These are phyloP conservation scores for Oenanthe sinensis DNA, from an alignment of 129 eudicot genomes.

Conservation along the genomic window DNA sequence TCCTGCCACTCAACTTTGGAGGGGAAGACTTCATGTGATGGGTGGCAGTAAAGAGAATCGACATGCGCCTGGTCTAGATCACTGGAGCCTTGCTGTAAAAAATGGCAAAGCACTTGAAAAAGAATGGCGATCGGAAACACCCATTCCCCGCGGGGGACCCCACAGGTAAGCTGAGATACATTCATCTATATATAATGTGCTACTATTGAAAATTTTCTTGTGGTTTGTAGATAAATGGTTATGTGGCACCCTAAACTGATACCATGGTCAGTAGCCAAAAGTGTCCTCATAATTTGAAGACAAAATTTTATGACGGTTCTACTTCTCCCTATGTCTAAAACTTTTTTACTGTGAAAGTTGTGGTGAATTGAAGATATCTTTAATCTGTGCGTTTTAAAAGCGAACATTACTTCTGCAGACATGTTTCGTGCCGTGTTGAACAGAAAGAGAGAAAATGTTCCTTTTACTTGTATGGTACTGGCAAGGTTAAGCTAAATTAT, in stretches of 20 bases:
- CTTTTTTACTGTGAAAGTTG: background rate
- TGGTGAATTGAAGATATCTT: background rate
- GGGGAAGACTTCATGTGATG: constrained; percentile 99
- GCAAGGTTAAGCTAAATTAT: background rate
- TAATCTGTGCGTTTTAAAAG: background rate
- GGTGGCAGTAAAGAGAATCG: constrained; percentile 96
- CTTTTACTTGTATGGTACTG: background rate
- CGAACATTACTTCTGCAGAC: background rate
- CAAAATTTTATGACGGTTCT: background rate
- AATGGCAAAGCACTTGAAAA: constrained; percentile 77
- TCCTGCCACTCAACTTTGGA: constrained; percentile 97
- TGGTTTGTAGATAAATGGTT: background rate
- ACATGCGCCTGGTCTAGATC: constrained; percentile 70
- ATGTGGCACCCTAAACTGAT: background rate
- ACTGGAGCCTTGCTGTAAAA: constrained; percentile 95
- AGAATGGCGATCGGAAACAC: constrained; percentile 77
- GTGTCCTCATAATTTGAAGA: background rate
- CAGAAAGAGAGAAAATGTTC: background rate
- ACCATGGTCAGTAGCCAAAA: background rate
- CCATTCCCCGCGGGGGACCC: constrained; percentile 99
- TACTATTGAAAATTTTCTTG: background rate
- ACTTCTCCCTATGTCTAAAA: background rate
- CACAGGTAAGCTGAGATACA: constrained; percentile 46
- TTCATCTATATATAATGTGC: background rate
- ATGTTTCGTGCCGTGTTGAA: background rate